Percentiles rank a stretch among this genome's conserved stretches.
phyloP scores from a whole-genome alignment of 164 flowering plant species.

The Litsea cubeba region DNA sequence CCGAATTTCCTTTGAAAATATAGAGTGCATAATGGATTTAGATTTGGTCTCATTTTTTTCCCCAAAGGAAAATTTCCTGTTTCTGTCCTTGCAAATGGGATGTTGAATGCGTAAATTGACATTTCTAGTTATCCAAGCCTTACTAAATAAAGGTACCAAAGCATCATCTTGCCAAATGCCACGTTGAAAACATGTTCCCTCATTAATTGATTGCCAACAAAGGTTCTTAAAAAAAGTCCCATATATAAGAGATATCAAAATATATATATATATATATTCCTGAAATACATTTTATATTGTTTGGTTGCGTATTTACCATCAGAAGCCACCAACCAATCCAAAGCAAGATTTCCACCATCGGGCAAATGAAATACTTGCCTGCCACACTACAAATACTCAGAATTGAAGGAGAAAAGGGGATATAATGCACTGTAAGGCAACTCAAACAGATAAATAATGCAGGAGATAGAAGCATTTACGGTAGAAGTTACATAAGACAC shows the following conservation, averaged over 20 bases:
- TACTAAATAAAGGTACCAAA: neutral
- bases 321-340: conserved; percentile 75
- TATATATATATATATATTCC: too few relatives aligned
- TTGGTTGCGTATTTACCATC: conserved; percentile 48
- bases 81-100: too few relatives aligned
- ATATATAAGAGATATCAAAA: neutral
- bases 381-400: conserved; percentile 12
- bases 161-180: neutral
- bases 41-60: too few relatives aligned
- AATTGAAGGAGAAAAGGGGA: neutral
- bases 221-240: too few relatives aligned
- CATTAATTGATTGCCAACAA: too few relatives aligned
- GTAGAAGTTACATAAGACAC: neutral
- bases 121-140: neutral
- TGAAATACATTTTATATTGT: neutral
- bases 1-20: too few relatives aligned
- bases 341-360: conserved; percentile 91
- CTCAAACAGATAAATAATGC: neutral
- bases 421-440: neutral
- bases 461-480: neutral
- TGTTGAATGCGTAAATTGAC: too few relatives aligned
- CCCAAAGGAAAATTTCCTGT: too few relatives aligned
- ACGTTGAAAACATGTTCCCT: too few relatives aligned
- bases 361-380: conserved; percentile 64
- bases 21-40: too few relatives aligned